A percentile compares a stretch with the other conserved stretches of the same genome.
Conservation (phyloP, 306 rosid species). For the Cicer judaicum region DNA sequence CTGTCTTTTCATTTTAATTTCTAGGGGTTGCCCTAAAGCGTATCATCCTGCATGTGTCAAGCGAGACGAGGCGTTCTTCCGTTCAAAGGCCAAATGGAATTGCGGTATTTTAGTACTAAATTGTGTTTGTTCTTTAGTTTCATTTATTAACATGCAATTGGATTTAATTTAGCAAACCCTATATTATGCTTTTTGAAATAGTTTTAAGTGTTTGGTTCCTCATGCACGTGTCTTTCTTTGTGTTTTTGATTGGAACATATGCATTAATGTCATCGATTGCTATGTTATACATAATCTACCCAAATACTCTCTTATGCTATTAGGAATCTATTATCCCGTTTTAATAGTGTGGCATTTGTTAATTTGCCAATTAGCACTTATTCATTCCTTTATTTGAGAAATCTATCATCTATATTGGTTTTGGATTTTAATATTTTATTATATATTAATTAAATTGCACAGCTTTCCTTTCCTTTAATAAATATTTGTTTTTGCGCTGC, state of each 20-base stretch:
- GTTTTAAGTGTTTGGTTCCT: constrained; percentile 1
- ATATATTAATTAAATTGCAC: constrained; percentile 10
- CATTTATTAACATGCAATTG: constrained; percentile 7
- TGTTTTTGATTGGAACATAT: constrained; percentile 21
- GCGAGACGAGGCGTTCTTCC: constrained; percentile 89
- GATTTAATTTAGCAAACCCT: constrained; percentile 4
- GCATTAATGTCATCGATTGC: neutral
- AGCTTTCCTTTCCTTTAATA: constrained; percentile 21
- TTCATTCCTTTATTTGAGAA: constrained; percentile 25
- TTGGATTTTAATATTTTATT: constrained; percentile 26
- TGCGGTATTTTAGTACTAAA: constrained; percentile 71
- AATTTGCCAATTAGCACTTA: constrained; percentile 26
- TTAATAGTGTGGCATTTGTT: constrained; percentile 3
- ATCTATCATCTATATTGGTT: neutral
- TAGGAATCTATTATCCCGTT: neutral
- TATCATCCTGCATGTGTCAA: constrained; percentile 93
- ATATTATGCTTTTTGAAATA: neutral
- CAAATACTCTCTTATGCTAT: constrained; percentile 25
- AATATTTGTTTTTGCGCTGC: constrained; percentile 27
- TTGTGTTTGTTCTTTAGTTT: neutral
- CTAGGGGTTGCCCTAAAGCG: constrained; percentile 97
- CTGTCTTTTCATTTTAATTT: neutral
- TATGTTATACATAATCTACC: constrained; percentile 15
- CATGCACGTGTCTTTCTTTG: constrained; percentile 33
- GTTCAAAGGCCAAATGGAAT: constrained; percentile 95